phyloP scores from a whole-genome alignment of 2,329 filamentous ascomycete species.

The Chaetomiaceae sp. region DNA sequence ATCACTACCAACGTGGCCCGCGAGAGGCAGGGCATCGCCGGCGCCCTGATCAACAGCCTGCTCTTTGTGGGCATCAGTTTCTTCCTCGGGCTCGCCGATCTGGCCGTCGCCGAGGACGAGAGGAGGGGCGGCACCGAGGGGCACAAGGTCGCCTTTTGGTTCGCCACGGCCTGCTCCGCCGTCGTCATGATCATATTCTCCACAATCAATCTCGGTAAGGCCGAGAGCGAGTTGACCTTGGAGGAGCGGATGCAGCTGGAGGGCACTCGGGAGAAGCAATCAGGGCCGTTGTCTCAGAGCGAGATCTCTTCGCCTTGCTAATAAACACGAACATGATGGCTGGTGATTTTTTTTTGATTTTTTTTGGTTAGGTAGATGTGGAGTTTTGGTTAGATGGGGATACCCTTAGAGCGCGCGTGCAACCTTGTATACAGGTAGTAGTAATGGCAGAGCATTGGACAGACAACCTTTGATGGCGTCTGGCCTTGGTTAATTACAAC shows the following conservation, averaged over 20 bases:
- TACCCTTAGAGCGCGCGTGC: too few relatives aligned
- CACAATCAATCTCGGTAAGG: conserved; percentile 51
- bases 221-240: conserved; percentile 30
- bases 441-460: too few relatives aligned
- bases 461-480: too few relatives aligned
- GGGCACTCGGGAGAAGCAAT: neutral
- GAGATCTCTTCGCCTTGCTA: neutral
- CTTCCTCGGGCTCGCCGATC: conserved; percentile 65
- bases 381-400: too few relatives aligned
- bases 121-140: conserved; percentile 43
- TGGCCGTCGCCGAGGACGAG: conserved; percentile 50
- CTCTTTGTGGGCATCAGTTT: conserved; percentile 69
- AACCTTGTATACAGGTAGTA: too few relatives aligned
- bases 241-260: conserved; percentile 23
- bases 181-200: conserved; percentile 49
- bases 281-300: neutral
- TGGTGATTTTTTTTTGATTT: too few relatives aligned
- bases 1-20: conserved; percentile 67
- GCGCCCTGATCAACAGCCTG: conserved; percentile 65
- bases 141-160: conserved; percentile 64
- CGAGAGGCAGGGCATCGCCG: conserved; percentile 64
- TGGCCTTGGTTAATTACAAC: conserved; percentile 19
- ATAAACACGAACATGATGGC: neutral
- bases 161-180: conserved; percentile 52
- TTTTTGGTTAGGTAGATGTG: too few relatives aligned